A percentile compares a stretch with the other conserved stretches of the same genome.
These are phyloP conservation scores for Coccomyxa sp. DNA, from an alignment of 139 green algal species.

Conservation along the genomic window DNA sequence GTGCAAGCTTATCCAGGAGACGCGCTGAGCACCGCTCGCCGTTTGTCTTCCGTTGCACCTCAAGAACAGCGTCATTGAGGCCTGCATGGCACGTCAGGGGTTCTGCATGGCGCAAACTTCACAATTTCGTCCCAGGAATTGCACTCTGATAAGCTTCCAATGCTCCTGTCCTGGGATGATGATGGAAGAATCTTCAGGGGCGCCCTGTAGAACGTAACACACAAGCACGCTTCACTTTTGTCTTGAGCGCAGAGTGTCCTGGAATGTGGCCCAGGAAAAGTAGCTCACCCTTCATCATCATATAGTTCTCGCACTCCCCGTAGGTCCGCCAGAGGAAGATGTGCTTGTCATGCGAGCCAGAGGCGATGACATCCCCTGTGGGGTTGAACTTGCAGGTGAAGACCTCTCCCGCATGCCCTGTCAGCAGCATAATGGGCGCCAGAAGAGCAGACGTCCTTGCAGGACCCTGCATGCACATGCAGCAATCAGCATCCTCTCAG, in stretches of 20 bases:
- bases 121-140: too few species aligned
- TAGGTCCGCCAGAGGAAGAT: constrained; percentile 85
- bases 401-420: constrained; percentile 79
- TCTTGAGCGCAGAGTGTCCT: too few species aligned
- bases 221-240: too few species aligned
- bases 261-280: not conserved
- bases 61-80: not conserved
- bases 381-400: constrained; percentile 81
- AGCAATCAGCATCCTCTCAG: not conserved
- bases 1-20: too few species aligned
- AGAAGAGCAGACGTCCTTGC: constrained; percentile 54
- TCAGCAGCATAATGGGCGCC: constrained; percentile 84
- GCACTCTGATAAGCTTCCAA: too few species aligned
- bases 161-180: too few species aligned
- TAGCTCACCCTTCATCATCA: constrained; percentile 61
- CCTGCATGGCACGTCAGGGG: not conserved
- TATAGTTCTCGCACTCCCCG: constrained; percentile 90
- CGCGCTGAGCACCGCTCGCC: too few species aligned
- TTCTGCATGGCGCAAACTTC: too few species aligned
- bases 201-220: too few species aligned
- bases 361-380: constrained; percentile 73
- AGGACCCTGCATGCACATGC: constrained; percentile 17
- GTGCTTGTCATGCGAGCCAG: constrained; percentile 74
- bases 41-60: not conserved
- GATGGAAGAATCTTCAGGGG: too few species aligned